Base-by-base conservation (phyloP, 2,329 filamentous ascomycete species). In the Aschersonia sp. region DNA sequence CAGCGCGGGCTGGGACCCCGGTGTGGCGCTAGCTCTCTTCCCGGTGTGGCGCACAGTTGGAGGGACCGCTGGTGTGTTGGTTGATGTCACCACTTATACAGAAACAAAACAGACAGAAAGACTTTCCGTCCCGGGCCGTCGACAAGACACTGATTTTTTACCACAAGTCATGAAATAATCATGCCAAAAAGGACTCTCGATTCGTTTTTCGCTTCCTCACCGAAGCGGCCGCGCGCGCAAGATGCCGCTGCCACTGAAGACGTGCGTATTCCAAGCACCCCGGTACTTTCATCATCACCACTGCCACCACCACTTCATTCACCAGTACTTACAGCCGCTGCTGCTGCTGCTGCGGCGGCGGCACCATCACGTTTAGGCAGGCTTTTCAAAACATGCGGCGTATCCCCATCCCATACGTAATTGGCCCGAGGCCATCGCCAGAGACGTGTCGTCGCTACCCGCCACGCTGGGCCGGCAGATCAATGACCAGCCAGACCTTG, bases 401-500 rank as follows among this genome's bases (percentile, higher is more conserved):
- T 78, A 77, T 54, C 73, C 74, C 4, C 71, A 73, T 47, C 62
- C 72, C 2, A 76, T 79, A 47, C 55, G 62, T 8, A 54, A 66
- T 42, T 60, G 77, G 7, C 65, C 70, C 11, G 14, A 51, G 2
- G 56, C 61, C 6, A 54, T 75, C 7, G 58, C 57, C 45, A 60
- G 56, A 12, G 66, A 68, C 43, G 49, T 76, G 2, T 51, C 57
- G 0, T 68, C 66, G 4, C 54, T 72, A 2, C 78, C 81, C 5
- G 70, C 72, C 1, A 64, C 70, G 22, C 67, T 75, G 50, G 75
- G 72, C 1, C 70, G 65, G 43, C 55, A 59, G 3, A 81, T 88
- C 53, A 77, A 78, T 54, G 71, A 87, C 56, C 78, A 84, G 55
- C 74, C 77, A 0, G 75, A 88, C 52, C 71, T 89, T 0, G 82